Percentiles rank a stretch among this genome's conserved stretches.
These are phyloP conservation scores for Sequoia sempervirens DNA, from an alignment of 75 land plant species.

Conservation along the genomic window DNA sequence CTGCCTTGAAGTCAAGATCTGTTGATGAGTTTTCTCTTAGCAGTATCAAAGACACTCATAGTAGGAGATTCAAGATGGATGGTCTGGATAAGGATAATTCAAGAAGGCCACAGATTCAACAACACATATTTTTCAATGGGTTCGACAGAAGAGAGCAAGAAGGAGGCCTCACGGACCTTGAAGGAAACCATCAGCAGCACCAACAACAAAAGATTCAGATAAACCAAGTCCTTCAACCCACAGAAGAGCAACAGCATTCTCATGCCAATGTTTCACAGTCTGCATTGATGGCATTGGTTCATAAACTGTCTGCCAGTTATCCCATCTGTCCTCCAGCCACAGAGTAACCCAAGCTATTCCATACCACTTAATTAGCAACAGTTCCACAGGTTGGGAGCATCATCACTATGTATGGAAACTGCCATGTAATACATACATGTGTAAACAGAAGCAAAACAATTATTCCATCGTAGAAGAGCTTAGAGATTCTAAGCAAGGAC, in stretches of 20 bases:
- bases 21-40: neutral
- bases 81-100: neutral
- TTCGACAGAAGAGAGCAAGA: neutral
- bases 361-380: neutral
- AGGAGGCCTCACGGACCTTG: neutral
- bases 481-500: too few species aligned
- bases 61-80: neutral
- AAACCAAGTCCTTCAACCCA: neutral
- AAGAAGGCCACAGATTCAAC: neutral
- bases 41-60: neutral
- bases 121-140: neutral
- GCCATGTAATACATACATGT: too few species aligned
- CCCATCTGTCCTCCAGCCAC: neutral
- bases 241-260: conserved; percentile 3
- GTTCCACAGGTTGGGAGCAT: neutral
- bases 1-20: neutral
- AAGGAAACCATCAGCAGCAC: neutral
- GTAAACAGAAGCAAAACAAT: too few species aligned
- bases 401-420: too few species aligned
- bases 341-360: neutral
- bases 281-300: conserved; percentile 10
- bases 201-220: neutral
- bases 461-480: too few species aligned
- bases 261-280: neutral
- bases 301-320: conserved; percentile 5